Evolutionary conservation across 75 land plant species (phyloP), one percentile per base, ranked within the genome.

Genomic region (Cupressus sempervirens): DNA sequence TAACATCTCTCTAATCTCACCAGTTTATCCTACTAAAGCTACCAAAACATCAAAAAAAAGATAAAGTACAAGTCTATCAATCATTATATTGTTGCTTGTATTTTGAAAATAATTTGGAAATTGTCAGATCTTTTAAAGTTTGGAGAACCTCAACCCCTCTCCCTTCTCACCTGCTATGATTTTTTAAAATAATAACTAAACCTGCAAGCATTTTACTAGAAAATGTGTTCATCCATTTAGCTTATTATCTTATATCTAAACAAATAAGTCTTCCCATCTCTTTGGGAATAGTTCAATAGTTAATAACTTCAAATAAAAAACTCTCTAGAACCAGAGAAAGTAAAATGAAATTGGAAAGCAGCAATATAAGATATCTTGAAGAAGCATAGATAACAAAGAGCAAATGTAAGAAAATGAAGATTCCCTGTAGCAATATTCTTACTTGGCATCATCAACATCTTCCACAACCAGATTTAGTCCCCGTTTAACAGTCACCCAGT

Each of bases 391-490:
- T 84, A 41, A 40, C 20, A 0, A 85, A 45, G 52, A 83, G 20
- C 30, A 36, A 7, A 65, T 26, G 4, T 9, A 43, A 77, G 29
- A 45, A 79, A 79, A 79, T 16, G 30, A 43, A 10, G 41, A 2
- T 45, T 45, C 45, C 15, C 30, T 45, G 50, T 50, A 79, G n/a
- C 13, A 26, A 73, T 72, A 29, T 8, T 50, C 80, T 56, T 92
- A 98, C 99, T 94, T 96, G 56, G 95, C 86, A 48, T 97, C 94
- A 91, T 94, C 92, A 76, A 88, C 91, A 32, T 98, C 98, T 73
- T 93, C 95, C 70, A 91, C 92, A 9, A 97, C 92, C 83, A 97
- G 92, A 70, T 92, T 91, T 80, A 96, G 81, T 32, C 93, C 94
- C 85, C 89, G 89, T 62, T 90, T 92, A 56, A 98, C 74, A 5